phyloP scores from a whole-genome alignment of 164 flowering plant species.

The Warburgia ugandensis region DNA sequence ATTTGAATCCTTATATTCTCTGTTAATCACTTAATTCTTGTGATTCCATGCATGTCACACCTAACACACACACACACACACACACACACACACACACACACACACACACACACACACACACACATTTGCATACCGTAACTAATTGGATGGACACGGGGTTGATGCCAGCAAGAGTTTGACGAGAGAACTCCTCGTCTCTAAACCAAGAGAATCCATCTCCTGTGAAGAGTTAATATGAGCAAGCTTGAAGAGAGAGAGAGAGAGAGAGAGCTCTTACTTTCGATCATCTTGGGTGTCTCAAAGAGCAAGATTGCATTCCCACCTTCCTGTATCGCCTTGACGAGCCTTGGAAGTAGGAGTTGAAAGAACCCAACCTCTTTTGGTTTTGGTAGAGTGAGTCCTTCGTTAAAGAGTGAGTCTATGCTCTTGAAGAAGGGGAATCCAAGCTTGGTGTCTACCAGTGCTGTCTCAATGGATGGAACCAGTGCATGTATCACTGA shows the following conservation, averaged over 20 bases:
- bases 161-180: slow-evolving; percentile 35
- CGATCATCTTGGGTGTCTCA: slow-evolving; percentile 25
- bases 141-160: slow-evolving; percentile 27
- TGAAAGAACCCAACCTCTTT: slow-evolving; percentile 6
- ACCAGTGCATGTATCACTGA: slow-evolving; percentile 44
- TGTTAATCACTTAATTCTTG: too few species aligned
- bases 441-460: slow-evolving; percentile 21
- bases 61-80: too few species aligned
- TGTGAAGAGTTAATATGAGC: slow-evolving; percentile 4
- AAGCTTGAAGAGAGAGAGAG: neutral
- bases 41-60: neutral
- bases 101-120: too few species aligned
- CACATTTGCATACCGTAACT: slow-evolving; percentile 25
- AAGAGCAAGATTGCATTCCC: slow-evolving; percentile 23
- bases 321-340: slow-evolving; percentile 12
- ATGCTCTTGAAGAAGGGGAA: slow-evolving; percentile 46
- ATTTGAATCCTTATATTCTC: too few species aligned
- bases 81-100: too few species aligned
- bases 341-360: slow-evolving; percentile 15
- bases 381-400: slow-evolving; percentile 17
- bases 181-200: slow-evolving; percentile 35
- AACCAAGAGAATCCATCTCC: slow-evolving; percentile 39
- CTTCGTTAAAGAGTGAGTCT: slow-evolving; percentile 35
- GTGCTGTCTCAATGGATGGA: slow-evolving; percentile 28
- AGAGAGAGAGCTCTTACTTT: slow-evolving; percentile 10